phyloP scores from a whole-genome alignment of 768 basidiomycete genomes.

The Steccherinum ochraceum region DNA sequence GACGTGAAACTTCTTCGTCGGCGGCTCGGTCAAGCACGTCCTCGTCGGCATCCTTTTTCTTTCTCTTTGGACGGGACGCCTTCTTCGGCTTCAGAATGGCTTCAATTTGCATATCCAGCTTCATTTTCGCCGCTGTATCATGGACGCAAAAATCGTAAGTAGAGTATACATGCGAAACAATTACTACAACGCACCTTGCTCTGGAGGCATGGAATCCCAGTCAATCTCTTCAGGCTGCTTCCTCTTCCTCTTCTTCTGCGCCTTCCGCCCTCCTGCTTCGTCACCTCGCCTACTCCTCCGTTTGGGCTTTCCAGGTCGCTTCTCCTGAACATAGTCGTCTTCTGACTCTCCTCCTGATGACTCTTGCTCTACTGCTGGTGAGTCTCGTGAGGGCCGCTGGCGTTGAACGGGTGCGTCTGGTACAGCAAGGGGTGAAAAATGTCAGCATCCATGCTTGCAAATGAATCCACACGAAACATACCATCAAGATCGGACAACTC shows the following conservation, averaged over 20 bases:
- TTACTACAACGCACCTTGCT: slow-evolving; percentile 53
- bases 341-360: slow-evolving; percentile 34
- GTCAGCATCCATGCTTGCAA: not conserved
- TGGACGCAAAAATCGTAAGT: not conserved
- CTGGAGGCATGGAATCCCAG: slow-evolving; percentile 62
- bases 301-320: slow-evolving; percentile 13
- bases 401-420: slow-evolving; percentile 1
- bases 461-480: slow-evolving; percentile 25
- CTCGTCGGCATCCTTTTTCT: slow-evolving; percentile 68
- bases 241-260: slow-evolving; percentile 50
- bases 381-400: slow-evolving; percentile 27
- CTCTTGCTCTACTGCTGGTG: slow-evolving; percentile 24
- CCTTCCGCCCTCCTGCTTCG: slow-evolving; percentile 21
- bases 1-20: slow-evolving; percentile 84
- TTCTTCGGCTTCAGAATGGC: slow-evolving; percentile 83
- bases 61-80: slow-evolving; percentile 50
- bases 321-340: slow-evolving; percentile 46
- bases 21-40: slow-evolving; percentile 82
- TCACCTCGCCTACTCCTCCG: slow-evolving; percentile 18
- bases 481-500: slow-evolving; percentile 71
- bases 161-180: slow-evolving; percentile 2
- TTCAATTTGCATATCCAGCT: slow-evolving; percentile 80
- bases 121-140: slow-evolving; percentile 61
- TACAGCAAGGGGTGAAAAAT: not conserved
- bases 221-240: slow-evolving; percentile 57